Evolutionary conservation across 306 rosid genomes (phyloP), one percentile per base, ranked within the genome.

Genomic region (Quercus dentata): DNA sequence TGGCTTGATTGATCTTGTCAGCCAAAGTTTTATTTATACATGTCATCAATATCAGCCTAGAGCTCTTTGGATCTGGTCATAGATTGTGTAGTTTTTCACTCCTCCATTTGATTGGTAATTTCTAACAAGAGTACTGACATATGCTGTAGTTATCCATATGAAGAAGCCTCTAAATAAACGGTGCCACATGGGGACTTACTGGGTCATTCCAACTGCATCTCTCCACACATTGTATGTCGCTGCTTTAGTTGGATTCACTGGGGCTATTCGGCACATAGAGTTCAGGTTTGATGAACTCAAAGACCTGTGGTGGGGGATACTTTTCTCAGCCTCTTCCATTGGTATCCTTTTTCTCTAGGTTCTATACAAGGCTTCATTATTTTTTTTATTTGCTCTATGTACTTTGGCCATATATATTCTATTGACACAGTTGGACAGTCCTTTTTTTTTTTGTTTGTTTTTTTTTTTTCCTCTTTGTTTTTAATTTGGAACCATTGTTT

Each of bases 271-370:
- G 80, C 98, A 96, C 84, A 83, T 95, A 82, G 98, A 95, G 77
- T 93, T 95, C 89, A 88, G 98, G 84, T 95, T 95, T 80, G 98
- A 95, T 62, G 99, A 95, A 82, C 92, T 93, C 74, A 93, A 83
- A 85, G 97, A 95, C 80, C 94, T 95, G 59, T 93, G 98, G 98
- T 89, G 89, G 69, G 99, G 99, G 84, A 88, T 95, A 85, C 87
- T 93, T 74, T 85, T 91, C 70, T 88, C 97, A 55, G 85, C 91
- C 58, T 76, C 71, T 75, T 83, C 96, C 77, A 86, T 96, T 49
- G 99, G 98, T 96, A 91, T 49, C 20, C 79, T 76, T 87, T 87
- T 87, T 79, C 74, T 76, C 79, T 78, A 25, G 77, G 35, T 62
- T 83, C 77, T 63, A 76, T 71, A 31, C 38, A 25, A 69, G 23